Evolutionary conservation across 164 flowering plant species (phyloP).

Genomic region (Tetrastigma voinierianum): DNA sequence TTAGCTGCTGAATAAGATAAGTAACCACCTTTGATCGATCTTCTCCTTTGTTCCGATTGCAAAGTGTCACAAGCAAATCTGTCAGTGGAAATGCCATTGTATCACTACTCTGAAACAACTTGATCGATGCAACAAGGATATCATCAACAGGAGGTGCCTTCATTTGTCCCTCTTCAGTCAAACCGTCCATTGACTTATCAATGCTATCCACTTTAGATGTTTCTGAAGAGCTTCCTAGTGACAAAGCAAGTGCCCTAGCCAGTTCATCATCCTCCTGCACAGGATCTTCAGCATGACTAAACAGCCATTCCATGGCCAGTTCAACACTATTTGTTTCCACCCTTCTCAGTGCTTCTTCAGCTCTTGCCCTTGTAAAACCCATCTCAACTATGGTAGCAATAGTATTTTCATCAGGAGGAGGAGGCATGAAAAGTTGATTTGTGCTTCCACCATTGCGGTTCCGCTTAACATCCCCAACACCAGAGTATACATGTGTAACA

Average conservation of each 20-base stretch:
- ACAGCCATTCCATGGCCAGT: conserved; percentile 98
- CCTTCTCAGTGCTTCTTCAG: conserved; percentile 85
- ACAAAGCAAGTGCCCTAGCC: conserved; percentile 91
- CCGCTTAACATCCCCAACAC: conserved; percentile 74
- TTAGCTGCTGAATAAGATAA: conserved; percentile 76
- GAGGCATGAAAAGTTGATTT: conserved; percentile 51
- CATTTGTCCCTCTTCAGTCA: conserved; percentile 48
- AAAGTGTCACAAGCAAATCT: conserved; percentile 79
- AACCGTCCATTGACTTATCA: conserved; percentile 53
- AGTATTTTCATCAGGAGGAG: conserved; percentile 88
- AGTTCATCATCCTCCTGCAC: conserved; percentile 95
- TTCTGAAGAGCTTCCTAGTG: conserved; percentile 79
- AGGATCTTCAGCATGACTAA: conserved; percentile 88
- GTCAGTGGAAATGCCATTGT: conserved; percentile 71
- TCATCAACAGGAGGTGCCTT: conserved; percentile 81
- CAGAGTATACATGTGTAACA: conserved; percentile 73
- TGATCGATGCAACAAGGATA: conserved; percentile 67
- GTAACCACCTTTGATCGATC: conserved; percentile 70
- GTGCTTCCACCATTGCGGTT: conserved; percentile 56
- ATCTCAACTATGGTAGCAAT: conserved; percentile 87
- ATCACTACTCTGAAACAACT: conserved; percentile 71
- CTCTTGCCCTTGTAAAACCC: conserved; percentile 93
- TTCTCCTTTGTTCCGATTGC: conserved; percentile 80
- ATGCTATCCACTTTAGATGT: conserved; percentile 56
- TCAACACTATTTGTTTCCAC: conserved; percentile 90